Evolutionary conservation across 768 basidiomycete genomes (phyloP), one percentile per base, ranked within the genome.

Genomic region (Tylopilus balloui): DNA sequence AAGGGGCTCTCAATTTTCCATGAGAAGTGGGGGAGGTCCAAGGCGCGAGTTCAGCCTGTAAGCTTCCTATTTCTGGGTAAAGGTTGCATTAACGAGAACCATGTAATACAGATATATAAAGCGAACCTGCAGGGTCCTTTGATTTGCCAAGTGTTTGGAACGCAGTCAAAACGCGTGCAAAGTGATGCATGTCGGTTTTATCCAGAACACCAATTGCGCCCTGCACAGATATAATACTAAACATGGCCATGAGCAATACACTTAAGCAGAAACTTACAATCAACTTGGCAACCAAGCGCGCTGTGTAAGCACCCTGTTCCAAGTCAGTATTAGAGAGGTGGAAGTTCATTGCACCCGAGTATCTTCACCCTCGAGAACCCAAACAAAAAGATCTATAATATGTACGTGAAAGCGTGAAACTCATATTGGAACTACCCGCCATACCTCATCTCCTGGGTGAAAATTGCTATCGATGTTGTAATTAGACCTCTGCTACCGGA

Each of bases 271-370:
- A 46, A 47, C 44, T 37, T 40, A 13, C 47, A 45, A 50, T 83
- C 56, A 88, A 78, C 71, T 76, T 76, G 10, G 83, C 84, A 8
- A 86, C 73, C 81, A 86, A 86, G 23, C 86, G 74, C 6, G 77
- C 86, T 0, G 86, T 87, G 61, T 87, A 88, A 52, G 84, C 86
- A 4, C 86, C 86, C 84, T 86, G 47, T n/a, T n/a, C n/a, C n/a
- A n/a, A n/a, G 28, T 40, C 12, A 17, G 20, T 7, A 37, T 60
- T 27, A 64, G 51, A 41, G 39, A 27, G 31, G 23, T 24, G n/a
- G 15, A n/a, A 23, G 25, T 15, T 8, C 20, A 31, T 32, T 10
- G 21, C 23, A 12, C 23, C 15, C 25, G 42, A 38, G 42, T 20
- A 8, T 20, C 23, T 75, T 51, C 61, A 84, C 84, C 61, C 86